phyloP scores from a whole-genome alignment of 2,329 filamentous ascomycete genomes.

The Aspergillus sclerotialis region DNA sequence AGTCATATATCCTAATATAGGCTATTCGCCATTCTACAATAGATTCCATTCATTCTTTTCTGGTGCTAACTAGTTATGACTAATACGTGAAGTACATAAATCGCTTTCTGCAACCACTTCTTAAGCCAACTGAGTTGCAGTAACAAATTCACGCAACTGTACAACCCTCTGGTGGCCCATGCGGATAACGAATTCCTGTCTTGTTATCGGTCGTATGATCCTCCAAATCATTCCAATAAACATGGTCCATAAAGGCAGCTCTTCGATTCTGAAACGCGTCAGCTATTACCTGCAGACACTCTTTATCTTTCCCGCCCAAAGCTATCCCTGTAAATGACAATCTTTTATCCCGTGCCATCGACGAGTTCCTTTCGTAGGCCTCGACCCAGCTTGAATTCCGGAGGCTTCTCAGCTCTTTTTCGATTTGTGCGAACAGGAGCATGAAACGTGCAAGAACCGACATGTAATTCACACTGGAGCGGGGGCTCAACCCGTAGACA shows the following conservation, averaged over 20 bases:
- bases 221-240: slow-evolving; percentile 28
- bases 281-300: slow-evolving; percentile 26
- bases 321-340: slow-evolving; percentile 14
- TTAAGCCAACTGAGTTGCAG: no score
- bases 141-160: no score
- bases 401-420: not conserved
- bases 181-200: no score
- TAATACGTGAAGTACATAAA: no score
- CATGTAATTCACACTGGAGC: not conserved
- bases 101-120: no score
- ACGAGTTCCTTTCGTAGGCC: not conserved
- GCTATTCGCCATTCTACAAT: no score
- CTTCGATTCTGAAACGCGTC: slow-evolving; percentile 19
- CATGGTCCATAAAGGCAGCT: slow-evolving; percentile 19
- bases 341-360: not conserved
- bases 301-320: slow-evolving; percentile 19
- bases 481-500: not conserved
- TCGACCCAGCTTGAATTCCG: not conserved
- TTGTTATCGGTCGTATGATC: no score
- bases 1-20: no score
- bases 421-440: not conserved
- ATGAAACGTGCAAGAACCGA: not conserved
- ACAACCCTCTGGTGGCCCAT: no score
- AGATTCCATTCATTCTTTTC: no score
- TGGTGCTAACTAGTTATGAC: no score